These are phyloP conservation scores for Chenopodium formosanum DNA, from an alignment of 148 eudicot genomes.

Conservation along the genomic window DNA sequence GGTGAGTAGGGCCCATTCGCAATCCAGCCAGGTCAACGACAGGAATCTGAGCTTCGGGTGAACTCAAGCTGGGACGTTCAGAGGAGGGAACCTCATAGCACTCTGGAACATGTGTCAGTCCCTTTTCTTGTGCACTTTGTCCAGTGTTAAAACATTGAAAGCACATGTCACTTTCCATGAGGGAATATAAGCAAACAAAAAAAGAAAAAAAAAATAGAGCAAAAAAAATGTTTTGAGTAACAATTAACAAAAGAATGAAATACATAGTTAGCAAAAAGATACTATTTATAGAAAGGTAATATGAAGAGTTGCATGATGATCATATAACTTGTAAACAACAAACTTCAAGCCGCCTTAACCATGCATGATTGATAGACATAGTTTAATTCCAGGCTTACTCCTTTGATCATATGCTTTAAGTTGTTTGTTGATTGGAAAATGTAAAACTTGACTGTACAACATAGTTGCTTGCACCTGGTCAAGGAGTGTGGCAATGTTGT, in stretches of 20 bases:
- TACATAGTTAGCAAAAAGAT: background rate
- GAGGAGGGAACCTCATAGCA: constrained; percentile 38
- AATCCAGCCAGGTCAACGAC: constrained; percentile 43
- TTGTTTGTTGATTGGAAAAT: background rate
- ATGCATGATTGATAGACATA: background rate
- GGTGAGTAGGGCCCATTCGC: constrained; percentile 22
- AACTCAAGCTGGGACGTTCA: constrained; percentile 31
- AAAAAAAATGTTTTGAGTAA: background rate
- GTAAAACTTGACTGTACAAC: background rate
- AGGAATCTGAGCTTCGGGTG: constrained; percentile 35
- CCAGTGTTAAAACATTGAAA: constrained; percentile 41
- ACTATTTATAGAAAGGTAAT: background rate
- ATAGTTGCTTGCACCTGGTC: constrained; percentile 10
- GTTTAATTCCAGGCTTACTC: background rate
- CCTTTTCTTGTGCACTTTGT: constrained; percentile 52
- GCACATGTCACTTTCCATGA: constrained; percentile 25
- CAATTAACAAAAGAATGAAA: background rate
- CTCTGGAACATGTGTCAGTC: constrained; percentile 40
- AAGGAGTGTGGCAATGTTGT: background rate
- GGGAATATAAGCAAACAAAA: background rate
- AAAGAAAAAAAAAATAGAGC: background rate
- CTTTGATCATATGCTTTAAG: background rate
- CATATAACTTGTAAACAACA: too few species aligned
- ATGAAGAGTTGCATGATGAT: background rate
- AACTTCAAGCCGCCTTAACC: background rate